Conservation (phyloP, 129 eudicot genomes). For the Ambrosia trifida region DNA sequence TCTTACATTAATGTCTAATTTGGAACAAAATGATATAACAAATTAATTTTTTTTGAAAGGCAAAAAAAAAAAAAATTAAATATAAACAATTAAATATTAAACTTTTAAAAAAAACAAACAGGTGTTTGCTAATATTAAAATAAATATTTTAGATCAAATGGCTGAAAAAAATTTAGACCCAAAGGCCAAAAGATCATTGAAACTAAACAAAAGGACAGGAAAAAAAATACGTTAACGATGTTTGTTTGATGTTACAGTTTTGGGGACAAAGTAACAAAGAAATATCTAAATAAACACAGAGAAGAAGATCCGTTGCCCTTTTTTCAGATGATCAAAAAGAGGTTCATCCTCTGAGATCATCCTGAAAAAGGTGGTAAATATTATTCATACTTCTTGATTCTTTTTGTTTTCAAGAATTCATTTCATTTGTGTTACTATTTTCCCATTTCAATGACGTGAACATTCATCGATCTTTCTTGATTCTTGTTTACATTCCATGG, state of each 20-base stretch:
- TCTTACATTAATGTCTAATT: too few relatives aligned
- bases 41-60: too few relatives aligned
- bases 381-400: constrained; percentile 5
- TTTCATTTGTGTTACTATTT: constrained; percentile 10
- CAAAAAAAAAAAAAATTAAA: too few relatives aligned
- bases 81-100: too few relatives aligned
- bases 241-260: constrained; percentile 7
- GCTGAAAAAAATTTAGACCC: not conserved
- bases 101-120: too few relatives aligned
- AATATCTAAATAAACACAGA: not conserved
- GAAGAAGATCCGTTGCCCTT: constrained; percentile 34
- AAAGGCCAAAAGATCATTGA: not conserved
- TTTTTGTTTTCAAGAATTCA: constrained; percentile 5
- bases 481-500: not conserved
- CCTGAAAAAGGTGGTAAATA: constrained; percentile 60
- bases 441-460: not conserved
- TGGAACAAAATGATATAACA: too few relatives aligned
- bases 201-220: not conserved
- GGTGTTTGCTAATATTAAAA: not conserved
- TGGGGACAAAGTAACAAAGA: not conserved
- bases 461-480: constrained; percentile 19
- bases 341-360: constrained; percentile 74
- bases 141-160: not conserved
- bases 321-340: constrained; percentile 71
- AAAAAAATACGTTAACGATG: not conserved